Conservation (phyloP, 345 rosid genomes). For the Eucalyptus pumila region DNA sequence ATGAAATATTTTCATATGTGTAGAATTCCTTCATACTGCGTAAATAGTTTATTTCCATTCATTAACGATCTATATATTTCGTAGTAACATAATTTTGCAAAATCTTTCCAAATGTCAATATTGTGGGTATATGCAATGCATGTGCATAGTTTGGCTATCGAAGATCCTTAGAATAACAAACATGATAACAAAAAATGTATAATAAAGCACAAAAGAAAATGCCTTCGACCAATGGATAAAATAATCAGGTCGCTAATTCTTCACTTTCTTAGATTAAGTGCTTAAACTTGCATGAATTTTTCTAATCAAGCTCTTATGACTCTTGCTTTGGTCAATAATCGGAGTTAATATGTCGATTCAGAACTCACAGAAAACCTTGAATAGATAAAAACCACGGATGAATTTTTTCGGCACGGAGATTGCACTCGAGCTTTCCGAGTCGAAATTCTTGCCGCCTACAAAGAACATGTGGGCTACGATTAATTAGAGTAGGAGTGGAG, state of each 20-base stretch:
- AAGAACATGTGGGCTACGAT: background rate
- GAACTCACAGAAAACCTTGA: too few relatives aligned
- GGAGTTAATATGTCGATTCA: background rate
- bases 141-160: background rate
- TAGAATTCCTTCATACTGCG: background rate
- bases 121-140: background rate
- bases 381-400: background rate
- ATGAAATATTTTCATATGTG: background rate
- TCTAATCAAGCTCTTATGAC: background rate
- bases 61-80: background rate
- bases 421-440: background rate
- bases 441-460: background rate
- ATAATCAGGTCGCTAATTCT: background rate
- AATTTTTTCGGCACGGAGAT: background rate
- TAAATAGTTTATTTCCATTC: background rate
- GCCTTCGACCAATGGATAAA: background rate
- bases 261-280: background rate
- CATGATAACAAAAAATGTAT: accelerated
- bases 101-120: background rate
- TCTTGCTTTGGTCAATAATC: background rate
- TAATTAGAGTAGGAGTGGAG: background rate
- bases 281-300: background rate
- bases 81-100: background rate
- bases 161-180: background rate
- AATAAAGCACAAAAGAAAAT: background rate